phyloP scores from a whole-genome alignment of 1,139 yeast species.

The Debaryomyces sp. region DNA sequence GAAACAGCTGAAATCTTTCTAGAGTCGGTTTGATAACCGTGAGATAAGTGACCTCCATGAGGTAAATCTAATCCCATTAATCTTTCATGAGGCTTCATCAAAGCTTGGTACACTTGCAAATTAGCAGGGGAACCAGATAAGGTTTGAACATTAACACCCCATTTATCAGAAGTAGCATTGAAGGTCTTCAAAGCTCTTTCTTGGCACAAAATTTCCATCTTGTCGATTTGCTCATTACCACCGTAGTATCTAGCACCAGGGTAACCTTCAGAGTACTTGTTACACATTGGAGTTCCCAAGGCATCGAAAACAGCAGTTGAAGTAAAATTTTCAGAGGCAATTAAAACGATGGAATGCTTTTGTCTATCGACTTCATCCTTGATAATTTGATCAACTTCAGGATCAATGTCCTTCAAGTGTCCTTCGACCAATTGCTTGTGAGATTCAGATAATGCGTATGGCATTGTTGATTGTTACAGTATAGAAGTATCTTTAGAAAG shows the following conservation, averaged over 20 bases:
- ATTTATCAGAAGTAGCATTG: conserved; percentile 72
- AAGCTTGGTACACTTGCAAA: conserved; percentile 92
- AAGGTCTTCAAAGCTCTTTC: conserved; percentile 91
- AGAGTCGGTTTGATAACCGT: conserved; percentile 95
- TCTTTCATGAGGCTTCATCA: conserved; percentile 93
- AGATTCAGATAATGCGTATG: conserved; percentile 67
- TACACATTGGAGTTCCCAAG: conserved; percentile 95
- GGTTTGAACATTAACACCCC: conserved; percentile 99
- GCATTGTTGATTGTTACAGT: conserved; percentile 22
- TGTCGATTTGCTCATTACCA: conserved; percentile 93
- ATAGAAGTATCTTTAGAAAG: not conserved
- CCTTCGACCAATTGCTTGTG: conserved; percentile 70
- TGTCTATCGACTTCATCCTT: conserved; percentile 91
- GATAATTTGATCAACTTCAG: conserved; percentile 80
- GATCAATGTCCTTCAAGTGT: conserved; percentile 74
- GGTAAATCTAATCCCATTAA: conserved; percentile 97
- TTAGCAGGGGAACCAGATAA: conserved; percentile 98
- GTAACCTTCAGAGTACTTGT: conserved; percentile 85
- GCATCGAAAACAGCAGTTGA: conserved; percentile 96
- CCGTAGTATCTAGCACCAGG: conserved; percentile 90
- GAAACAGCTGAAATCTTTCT: conserved; percentile 96
- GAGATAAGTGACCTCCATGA: conserved; percentile 97
- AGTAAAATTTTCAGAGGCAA: conserved; percentile 97
- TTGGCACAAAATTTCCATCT: conserved; percentile 90
- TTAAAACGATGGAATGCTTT: conserved; percentile 89